Conservation (phyloP, 169 alveolate species). For the Cryptosporidium viatorum region DNA sequence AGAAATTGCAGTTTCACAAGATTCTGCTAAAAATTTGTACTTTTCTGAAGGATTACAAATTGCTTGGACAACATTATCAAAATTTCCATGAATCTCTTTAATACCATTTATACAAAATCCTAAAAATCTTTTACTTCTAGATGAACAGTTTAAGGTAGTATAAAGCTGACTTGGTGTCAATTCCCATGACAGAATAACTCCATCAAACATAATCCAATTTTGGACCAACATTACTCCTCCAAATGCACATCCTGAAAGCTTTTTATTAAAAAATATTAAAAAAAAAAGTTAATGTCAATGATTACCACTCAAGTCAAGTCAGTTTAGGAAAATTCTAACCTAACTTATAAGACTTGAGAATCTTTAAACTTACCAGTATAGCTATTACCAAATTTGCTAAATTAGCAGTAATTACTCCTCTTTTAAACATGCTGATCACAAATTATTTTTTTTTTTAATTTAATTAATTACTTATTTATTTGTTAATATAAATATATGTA, state of each 20-base stretch:
- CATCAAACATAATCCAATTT: conserved; percentile 58
- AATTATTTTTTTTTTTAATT: not conserved
- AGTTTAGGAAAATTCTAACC: not conserved
- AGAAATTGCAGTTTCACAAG: conserved; percentile 22
- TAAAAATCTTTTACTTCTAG: conserved; percentile 35
- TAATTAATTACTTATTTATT: not conserved
- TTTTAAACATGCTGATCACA: conserved; percentile 32
- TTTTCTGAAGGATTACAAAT: conserved; percentile 40
- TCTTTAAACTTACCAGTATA: conserved; percentile 43
- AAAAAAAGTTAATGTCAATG: not conserved
- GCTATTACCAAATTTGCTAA: conserved; percentile 49
- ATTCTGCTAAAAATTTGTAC: conserved; percentile 22
- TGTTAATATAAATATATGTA: not conserved
- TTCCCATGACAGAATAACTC: conserved; percentile 54
- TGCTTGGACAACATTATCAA: conserved; percentile 12
- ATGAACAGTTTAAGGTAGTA: conserved; percentile 55
- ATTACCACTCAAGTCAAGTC: not conserved
- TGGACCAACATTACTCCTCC: conserved; percentile 61
- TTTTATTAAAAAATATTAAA: no score
- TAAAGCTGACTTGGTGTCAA: conserved; percentile 32
- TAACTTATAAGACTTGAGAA: not conserved
- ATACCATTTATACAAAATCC: conserved; percentile 26
- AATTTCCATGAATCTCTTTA: conserved; percentile 31
- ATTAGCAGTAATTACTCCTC: conserved; percentile 60
- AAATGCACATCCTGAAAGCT: conserved; percentile 71